Conservation (phyloP, 164 flowering plant species). For the Macadamia integrifolia region DNA sequence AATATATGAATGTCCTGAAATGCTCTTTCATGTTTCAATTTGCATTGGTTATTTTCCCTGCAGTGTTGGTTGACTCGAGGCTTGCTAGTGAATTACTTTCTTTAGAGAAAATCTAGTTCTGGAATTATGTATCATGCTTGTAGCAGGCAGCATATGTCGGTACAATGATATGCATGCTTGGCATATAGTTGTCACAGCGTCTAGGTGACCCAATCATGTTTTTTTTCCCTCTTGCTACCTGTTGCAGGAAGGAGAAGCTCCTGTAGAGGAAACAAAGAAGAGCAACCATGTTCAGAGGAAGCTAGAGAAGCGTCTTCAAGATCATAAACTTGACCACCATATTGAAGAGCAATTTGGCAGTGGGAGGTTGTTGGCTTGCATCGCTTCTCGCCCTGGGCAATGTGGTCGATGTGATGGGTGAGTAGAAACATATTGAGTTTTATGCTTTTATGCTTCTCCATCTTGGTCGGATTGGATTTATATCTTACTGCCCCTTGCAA, state of each 20-base stretch:
- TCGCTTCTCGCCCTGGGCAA: constrained; percentile 20
- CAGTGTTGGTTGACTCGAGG: too few species aligned
- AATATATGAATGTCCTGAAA: too few species aligned
- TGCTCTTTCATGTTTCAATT: too few species aligned
- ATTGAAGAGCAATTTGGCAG: constrained; percentile 16
- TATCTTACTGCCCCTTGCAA: neutral
- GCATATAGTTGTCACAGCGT: neutral
- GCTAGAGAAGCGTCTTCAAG: constrained; percentile 15
- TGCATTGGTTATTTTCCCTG: too few species aligned
- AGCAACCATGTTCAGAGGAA: constrained; percentile 16
- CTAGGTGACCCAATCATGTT: neutral
- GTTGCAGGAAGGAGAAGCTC: constrained; percentile 14
- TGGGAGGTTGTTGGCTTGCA: constrained; percentile 16
- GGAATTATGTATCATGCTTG: too few species aligned
- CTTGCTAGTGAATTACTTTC: too few species aligned
- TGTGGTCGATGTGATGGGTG: constrained; percentile 21
- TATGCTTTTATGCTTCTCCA: too few species aligned
- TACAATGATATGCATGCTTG: neutral
- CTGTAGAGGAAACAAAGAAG: constrained; percentile 14
- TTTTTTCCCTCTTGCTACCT: neutral
- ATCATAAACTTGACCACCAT: constrained; percentile 15
- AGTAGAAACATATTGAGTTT: neutral
- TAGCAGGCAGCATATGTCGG: too few species aligned
- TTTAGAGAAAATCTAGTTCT: too few species aligned
- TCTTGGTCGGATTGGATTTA: neutral